Conservation (phyloP, 148 eudicot species). For the Polygonum aviculare region DNA sequence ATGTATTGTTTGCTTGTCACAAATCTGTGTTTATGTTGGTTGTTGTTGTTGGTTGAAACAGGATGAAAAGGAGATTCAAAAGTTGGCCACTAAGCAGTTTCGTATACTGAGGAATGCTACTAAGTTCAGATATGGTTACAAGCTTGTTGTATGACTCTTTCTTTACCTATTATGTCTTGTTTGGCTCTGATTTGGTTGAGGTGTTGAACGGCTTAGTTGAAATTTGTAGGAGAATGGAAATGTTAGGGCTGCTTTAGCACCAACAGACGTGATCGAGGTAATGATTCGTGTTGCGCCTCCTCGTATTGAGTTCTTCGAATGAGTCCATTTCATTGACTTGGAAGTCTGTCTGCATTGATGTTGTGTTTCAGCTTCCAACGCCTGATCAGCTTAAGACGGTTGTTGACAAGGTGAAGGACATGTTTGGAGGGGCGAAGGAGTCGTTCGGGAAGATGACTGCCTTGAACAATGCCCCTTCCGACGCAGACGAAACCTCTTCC, state of each 20-base stretch:
- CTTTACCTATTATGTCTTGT: background rate
- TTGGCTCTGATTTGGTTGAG: background rate
- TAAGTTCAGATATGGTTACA: slow-evolving; percentile 92
- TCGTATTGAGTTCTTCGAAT: background rate
- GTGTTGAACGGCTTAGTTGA: background rate
- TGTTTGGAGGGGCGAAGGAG: slow-evolving; percentile 84
- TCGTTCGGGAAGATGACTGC: slow-evolving; percentile 77
- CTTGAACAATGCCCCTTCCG: slow-evolving; percentile 29
- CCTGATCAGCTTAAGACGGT: slow-evolving; percentile 82
- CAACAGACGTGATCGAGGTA: slow-evolving; percentile 76
- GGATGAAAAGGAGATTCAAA: slow-evolving; percentile 87
- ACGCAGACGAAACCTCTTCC: slow-evolving; percentile 35
- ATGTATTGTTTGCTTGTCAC: background rate
- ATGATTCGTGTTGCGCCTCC: background rate
- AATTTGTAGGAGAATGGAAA: slow-evolving; percentile 64
- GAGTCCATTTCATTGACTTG: background rate
- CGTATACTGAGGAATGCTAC: slow-evolving; percentile 59
- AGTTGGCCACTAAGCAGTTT: slow-evolving; percentile 63
- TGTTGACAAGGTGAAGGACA: slow-evolving; percentile 78
- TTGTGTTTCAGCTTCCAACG: slow-evolving; percentile 62
- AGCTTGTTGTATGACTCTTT: slow-evolving; percentile 65
- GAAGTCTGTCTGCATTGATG: background rate
- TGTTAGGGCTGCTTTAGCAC: slow-evolving; percentile 55
- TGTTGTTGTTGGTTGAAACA: slow-evolving; percentile 26
- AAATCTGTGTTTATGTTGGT: background rate